Conservation (phyloP, 129 eudicot genomes). For the Centaurea solstitialis region DNA sequence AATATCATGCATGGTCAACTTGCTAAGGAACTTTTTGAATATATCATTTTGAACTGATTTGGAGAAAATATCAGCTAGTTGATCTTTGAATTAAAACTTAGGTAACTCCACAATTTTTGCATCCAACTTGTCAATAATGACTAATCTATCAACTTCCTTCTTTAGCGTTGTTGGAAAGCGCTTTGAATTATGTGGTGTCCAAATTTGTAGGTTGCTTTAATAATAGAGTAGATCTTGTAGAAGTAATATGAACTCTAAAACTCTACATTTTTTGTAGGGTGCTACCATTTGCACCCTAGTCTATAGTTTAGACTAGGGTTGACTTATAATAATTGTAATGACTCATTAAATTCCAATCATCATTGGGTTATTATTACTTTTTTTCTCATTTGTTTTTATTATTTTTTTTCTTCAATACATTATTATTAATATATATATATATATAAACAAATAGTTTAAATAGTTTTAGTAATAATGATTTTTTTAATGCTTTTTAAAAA, state of each 20-base stretch:
- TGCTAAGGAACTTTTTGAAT: background rate
- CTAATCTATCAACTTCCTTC: background rate
- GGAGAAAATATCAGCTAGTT: background rate
- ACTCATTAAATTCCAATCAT: too few relatives aligned
- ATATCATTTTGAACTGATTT: background rate
- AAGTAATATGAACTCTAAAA: background rate
- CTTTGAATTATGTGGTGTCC: background rate
- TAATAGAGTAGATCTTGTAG: background rate
- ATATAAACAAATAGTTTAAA: too few relatives aligned
- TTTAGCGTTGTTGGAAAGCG: background rate
- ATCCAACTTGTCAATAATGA: constrained; percentile 4
- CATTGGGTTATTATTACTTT: too few relatives aligned
- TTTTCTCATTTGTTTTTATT: too few relatives aligned
- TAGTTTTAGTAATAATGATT: too few relatives aligned
- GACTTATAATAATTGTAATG: too few relatives aligned
- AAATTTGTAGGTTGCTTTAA: background rate
- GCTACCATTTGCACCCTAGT: too few relatives aligned
- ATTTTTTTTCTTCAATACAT: too few relatives aligned
- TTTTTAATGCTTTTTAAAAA: too few relatives aligned
- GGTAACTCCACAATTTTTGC: background rate
- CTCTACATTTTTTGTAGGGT: too few relatives aligned
- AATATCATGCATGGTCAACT: constrained; percentile 7
- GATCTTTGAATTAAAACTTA: background rate
- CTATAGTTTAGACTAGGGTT: too few relatives aligned
- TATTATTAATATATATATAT: too few relatives aligned